These are phyloP conservation scores for Phytophthora fragariaefolia DNA, from an alignment of 352 stramenopile species.

Conservation along the genomic window DNA sequence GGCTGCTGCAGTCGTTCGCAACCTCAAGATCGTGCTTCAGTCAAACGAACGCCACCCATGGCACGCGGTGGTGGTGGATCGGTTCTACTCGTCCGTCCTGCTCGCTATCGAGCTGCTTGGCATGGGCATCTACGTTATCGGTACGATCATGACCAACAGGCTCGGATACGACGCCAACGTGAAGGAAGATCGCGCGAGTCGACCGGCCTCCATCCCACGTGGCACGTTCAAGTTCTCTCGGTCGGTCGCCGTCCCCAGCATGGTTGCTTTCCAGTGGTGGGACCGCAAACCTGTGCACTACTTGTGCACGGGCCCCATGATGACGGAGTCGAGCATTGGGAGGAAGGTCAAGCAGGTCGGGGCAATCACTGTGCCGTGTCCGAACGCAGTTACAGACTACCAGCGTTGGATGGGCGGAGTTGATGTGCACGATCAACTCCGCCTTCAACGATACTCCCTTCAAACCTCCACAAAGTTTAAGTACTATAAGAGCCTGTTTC, in stretches of 20 bases:
- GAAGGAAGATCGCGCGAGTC: neutral
- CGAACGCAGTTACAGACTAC: conserved; percentile 24
- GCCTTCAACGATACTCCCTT: conserved; percentile 28
- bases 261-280: conserved; percentile 27
- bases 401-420: conserved; percentile 38
- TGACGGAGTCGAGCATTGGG: conserved; percentile 6
- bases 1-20: conserved; percentile 11
- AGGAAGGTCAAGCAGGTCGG: conserved; percentile 24
- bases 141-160: conserved; percentile 14
- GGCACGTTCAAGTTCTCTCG: conserved; percentile 8
- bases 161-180: neutral
- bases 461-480: conserved; percentile 11
- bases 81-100: conserved; percentile 18
- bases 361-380: conserved; percentile 12
- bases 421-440: conserved; percentile 26
- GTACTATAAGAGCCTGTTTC: neutral
- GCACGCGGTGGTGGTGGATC: too few species aligned
- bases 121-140: conserved; percentile 6
- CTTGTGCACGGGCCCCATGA: conserved; percentile 17
- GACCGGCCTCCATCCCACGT: neutral
- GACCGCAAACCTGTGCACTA: conserved; percentile 39
- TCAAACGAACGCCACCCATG: neutral
- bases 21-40: conserved; percentile 13
- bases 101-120: conserved; percentile 8
- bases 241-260: conserved; percentile 12